Percentiles rank a stretch among this genome's conserved stretches.
These are phyloP conservation scores for Penicillium sp. DNA, from an alignment of 2,329 filamentous ascomycete species.

Conservation along the genomic window DNA sequence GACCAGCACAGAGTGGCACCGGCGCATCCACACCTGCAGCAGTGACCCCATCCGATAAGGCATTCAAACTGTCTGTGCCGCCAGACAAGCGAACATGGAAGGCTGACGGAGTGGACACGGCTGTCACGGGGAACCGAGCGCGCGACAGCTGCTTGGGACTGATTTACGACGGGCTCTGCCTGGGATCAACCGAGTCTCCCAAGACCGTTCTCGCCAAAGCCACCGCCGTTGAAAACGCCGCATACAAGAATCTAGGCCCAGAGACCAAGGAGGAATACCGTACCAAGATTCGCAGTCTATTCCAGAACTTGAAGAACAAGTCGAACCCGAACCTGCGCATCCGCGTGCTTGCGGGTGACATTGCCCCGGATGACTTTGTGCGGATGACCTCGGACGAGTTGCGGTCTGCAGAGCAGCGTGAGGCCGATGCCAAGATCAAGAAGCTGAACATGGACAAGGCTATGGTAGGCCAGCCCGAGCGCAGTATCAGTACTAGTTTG, in stretches of 20 bases:
- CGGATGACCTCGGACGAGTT: slow-evolving; percentile 89
- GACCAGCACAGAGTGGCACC: slow-evolving; percentile 59
- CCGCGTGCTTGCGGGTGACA: slow-evolving; percentile 76
- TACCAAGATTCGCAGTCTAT: slow-evolving; percentile 88
- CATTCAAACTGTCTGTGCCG: slow-evolving; percentile 61
- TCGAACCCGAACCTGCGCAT: slow-evolving; percentile 78
- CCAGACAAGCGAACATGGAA: slow-evolving; percentile 82
- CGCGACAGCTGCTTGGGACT: slow-evolving; percentile 88
- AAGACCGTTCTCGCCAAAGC: slow-evolving; percentile 70
- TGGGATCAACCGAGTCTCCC: slow-evolving; percentile 65
- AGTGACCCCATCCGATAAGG: slow-evolving; percentile 54
- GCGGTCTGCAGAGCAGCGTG: slow-evolving; percentile 81
- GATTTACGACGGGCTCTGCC: slow-evolving; percentile 89
- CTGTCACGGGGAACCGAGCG: slow-evolving; percentile 73
- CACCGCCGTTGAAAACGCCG: slow-evolving; percentile 77
- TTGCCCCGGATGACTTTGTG: slow-evolving; percentile 76
- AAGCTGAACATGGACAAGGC: slow-evolving; percentile 97
- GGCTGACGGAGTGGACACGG: slow-evolving; percentile 78
- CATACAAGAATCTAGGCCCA: slow-evolving; percentile 71
- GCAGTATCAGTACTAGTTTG: slow-evolving; percentile 85
- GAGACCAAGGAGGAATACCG: slow-evolving; percentile 77
- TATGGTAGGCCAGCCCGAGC: slow-evolving; percentile 90
- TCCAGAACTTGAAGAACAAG: slow-evolving; percentile 93
- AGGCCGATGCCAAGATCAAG: slow-evolving; percentile 75
- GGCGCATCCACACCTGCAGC: slow-evolving; percentile 55